Evolutionary conservation across 371 early-diverging fungal species (phyloP), one percentile per base, ranked within the genome.

Genomic region (Mortierella sp.): DNA sequence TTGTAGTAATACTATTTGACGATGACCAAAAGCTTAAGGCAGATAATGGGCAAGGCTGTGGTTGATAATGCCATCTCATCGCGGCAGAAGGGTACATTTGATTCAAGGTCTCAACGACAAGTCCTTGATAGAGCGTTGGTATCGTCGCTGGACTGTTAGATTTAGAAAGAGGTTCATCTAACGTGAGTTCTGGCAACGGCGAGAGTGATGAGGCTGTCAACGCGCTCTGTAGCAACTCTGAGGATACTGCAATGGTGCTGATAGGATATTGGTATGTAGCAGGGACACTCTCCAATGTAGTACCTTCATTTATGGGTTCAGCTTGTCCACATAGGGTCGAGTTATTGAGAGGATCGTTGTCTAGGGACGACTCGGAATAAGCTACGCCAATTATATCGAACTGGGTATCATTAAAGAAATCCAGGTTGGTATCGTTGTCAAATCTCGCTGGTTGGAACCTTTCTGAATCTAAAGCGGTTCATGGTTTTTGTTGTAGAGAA

Each of bases 21-120:
- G 65, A 23, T 7, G 69, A 61, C 69, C 69, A 68, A 22, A 68
- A 68, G 47, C 9, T 17, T 15, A 62, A 45, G 9, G 61, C 55
- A 40, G 61, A 19, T 9, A 68, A 49, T 1, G 45, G 19, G 13
- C 17, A 29, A 13, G 29, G 42, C 19, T 10, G 7, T 2, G 61
- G 4, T 45, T 56, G 31, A 3, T 6, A 49, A 2, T 29, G 17
- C 69, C 69, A 68, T 5, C 57, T 34, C 10, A 54, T 22, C 31
- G 2, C 34, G 12, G 34, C 4, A 28, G 26, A n/a, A 15, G 69
- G 62, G 15, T 61, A 42, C 53, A 56, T 61, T 12, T 19, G 5
- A 1, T 34, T 10, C 2, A 68, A 57, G 13, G 37, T 56, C 3
- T 56, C 56, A 31, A 61, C 45, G 8, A 68, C 55, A 42, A 22